Base-by-base conservation (phyloP, 208 protist genomes). In the Plasmodiophora brassicae region DNA sequence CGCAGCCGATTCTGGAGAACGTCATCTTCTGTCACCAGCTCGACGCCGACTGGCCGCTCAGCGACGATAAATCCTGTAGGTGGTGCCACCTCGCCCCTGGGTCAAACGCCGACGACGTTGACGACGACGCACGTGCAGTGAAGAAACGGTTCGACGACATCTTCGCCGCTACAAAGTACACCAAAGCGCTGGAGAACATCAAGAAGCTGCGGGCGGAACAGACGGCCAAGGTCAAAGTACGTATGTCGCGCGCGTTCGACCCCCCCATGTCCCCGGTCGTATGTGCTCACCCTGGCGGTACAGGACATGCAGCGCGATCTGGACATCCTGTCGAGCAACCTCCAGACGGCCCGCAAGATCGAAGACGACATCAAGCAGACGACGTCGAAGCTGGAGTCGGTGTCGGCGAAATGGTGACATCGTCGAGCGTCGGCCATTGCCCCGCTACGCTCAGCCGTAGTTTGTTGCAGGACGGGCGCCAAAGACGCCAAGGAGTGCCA, bases 1-100 rank as follows among this genome's bases (percentile, higher is more conserved):
- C 97, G 0, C 91, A 96, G 14, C 94, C 98, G 0, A 96, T 99
- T 1, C 94, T 99, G 1, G 96, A 99, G 88, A 97, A 99, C 88
- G 97, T 98, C 38, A 95, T 98, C 43, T 98, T 98, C 87, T 98
- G 96, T 84, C 96, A 98, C 85, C 97, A 93, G 87, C 45, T 89
- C 1, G 89, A 91, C 83, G 57, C 89, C 41, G 65, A 84, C 60
- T 91, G 90, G 90, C 90, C 90, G 0, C 46, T 91, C 1, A 84
- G 71, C 45, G 85, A 90, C 32, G 41, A 43, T 44, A 44, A 8
- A 53, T 85, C n/a, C 10, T n/a, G n/a, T n/a, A n/a, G n/a, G n/a
- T n/a, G n/a, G n/a, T n/a, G n/a, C n/a, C n/a, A n/a, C n/a, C n/a
- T n/a, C n/a, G n/a, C n/a, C n/a, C n/a, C n/a, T n/a, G n/a, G n/a